A percentile compares a stretch with the other conserved stretches of the same genome.
phyloP scores from a whole-genome alignment of 169 alveolate genomes.

The Eimeria falciformis region DNA sequence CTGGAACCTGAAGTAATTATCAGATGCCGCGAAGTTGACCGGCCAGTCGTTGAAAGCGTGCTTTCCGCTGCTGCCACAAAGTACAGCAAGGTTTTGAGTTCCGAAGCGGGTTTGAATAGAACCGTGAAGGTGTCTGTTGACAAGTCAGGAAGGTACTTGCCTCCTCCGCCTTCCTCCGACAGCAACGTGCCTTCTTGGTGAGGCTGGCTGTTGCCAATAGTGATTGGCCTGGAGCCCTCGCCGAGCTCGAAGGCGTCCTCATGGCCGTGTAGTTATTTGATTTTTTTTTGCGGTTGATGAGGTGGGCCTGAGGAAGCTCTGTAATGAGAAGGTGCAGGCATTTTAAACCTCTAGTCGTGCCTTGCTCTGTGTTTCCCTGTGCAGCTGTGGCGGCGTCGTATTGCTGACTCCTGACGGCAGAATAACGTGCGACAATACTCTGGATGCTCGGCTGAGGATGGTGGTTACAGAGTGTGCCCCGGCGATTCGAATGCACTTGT shows the following conservation, averaged over 20 bases:
- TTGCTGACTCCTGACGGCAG: conserved; percentile 82
- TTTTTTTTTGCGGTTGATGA: not conserved
- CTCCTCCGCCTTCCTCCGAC: conserved; percentile 87
- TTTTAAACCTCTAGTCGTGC: not conserved
- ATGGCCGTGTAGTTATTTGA: not conserved
- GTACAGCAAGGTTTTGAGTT: conserved; percentile 84
- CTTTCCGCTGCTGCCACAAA: conserved; percentile 83
- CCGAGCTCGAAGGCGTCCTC: not conserved
- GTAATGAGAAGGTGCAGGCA: too few relatives aligned
- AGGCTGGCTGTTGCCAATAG: conserved; percentile 9
- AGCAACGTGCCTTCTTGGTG: conserved; percentile 83
- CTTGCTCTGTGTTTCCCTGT: not conserved
- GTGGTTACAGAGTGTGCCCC: conserved; percentile 78
- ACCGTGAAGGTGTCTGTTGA: conserved; percentile 87
- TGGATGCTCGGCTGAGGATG: conserved; percentile 74
- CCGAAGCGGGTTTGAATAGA: conserved; percentile 84
- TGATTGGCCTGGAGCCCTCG: too few relatives aligned
- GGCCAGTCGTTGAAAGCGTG: conserved; percentile 86
- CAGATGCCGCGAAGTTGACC: conserved; percentile 90
- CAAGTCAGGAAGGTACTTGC: conserved; percentile 80
- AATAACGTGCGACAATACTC: conserved; percentile 84
- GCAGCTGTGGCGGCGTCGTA: conserved; percentile 86
- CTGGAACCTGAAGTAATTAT: conserved; percentile 89
- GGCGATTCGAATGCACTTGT: conserved; percentile 69
- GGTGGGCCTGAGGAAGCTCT: too few relatives aligned